Evolutionary conservation across 129 eudicot genomes (phyloP).

Genomic region (Flaveria linearis): DNA sequence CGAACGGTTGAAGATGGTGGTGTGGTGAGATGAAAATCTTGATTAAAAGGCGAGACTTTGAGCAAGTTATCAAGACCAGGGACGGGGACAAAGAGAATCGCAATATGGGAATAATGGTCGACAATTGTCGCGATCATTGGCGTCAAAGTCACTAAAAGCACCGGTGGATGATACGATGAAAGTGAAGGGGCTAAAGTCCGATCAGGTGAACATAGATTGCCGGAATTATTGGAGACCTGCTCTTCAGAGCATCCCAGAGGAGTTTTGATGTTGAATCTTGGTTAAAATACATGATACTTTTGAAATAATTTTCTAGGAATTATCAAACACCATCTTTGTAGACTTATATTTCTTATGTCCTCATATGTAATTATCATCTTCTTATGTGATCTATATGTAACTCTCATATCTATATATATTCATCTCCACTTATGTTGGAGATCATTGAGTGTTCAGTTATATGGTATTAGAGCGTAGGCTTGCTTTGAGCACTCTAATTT

Average conservation of each 20-base stretch:
- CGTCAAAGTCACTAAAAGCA: constrained; percentile 31
- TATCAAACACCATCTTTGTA: too few relatives aligned
- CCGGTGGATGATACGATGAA: constrained; percentile 2
- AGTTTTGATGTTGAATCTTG: constrained; percentile 10
- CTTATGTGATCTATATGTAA: too few relatives aligned
- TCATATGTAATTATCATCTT: too few relatives aligned
- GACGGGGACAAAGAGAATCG: constrained; percentile 21
- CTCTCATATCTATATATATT: too few relatives aligned
- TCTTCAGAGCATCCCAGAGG: constrained; percentile 37
- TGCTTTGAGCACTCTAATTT: too few relatives aligned
- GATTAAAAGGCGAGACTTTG: constrained; percentile 34
- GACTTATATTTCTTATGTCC: too few relatives aligned
- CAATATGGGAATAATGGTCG: not conserved
- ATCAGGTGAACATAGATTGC: constrained; percentile 1
- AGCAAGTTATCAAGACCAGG: constrained; percentile 31
- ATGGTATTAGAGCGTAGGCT: too few relatives aligned
- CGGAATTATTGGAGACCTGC: constrained; percentile 37
- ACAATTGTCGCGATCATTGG: constrained; percentile 24
- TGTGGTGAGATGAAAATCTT: constrained; percentile 32
- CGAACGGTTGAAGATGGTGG: constrained; percentile 30
- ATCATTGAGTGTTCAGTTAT: too few relatives aligned
- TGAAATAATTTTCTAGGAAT: not conserved
- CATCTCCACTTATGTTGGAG: too few relatives aligned
- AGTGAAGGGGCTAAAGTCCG: not conserved
- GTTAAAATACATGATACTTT: not conserved